Evolutionary conservation across 176 grass and related monocot genomes (phyloP), one percentile per base, ranked within the genome.

Genomic region (Rhynchospora breviuscula): DNA sequence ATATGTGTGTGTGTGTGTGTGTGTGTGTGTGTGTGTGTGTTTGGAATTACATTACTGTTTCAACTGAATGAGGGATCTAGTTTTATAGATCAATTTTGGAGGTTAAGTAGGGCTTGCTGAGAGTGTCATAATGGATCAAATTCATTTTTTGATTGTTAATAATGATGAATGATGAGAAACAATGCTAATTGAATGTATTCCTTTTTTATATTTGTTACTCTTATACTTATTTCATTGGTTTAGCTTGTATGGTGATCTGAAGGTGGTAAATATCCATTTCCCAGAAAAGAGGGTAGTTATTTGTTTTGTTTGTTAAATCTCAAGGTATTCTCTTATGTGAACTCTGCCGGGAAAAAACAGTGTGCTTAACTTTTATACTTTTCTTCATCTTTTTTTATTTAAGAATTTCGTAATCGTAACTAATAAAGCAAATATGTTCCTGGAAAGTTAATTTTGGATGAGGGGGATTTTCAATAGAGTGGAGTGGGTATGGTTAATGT

Each of bases 71-170:
- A 80, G 48, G 29, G 62, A 65, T 59, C 21, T 69, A 79, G 61
- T 65, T 79, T 13, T 59, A 51, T 66, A 86, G 71, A 80, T 79
- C 84, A 84, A 74, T 84, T 84, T 67, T 74, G 49, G 81, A 44
- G 40, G 40, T 75, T 74, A 65, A 0, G 22, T 48, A 67, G 23
- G 31, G 33, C 33, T 67, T 77, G 13, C 2, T 15, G 23, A 54
- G 47, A 76, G 49, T 56, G 23, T 56, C 73, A 77, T 10, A 77
- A 19, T 77, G 73, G 15, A 77, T 77, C 49, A 31, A 54, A 56
- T 54, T 11, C 25, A 54, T 56, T 56, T 77, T 77, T 77, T 56
- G 35, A 71, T 71, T 44, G 18, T 43, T 7, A 77, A 77, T 56
- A 77, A 77, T 77, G 25, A 56, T 31, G 73, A 77, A 77, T 77